Evolutionary conservation across 2,329 filamentous ascomycete genomes (phyloP).

Genomic region (Hirsutella minnesotensis): DNA sequence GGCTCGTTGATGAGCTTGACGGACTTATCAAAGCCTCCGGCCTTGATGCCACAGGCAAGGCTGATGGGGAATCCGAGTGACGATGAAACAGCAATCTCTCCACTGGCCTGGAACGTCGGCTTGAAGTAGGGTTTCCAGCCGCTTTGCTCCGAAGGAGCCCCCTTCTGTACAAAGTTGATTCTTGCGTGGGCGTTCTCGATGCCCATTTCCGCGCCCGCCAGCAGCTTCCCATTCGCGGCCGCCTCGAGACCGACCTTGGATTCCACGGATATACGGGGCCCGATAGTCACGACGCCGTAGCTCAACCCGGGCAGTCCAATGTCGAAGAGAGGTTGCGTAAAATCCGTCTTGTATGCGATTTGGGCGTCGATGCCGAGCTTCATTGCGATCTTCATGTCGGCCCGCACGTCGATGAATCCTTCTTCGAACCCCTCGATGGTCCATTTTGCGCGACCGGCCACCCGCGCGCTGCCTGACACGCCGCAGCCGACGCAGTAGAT

Average conservation of each 20-base stretch:
- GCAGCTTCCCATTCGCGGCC: constrained; percentile 12
- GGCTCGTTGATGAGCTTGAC: constrained; percentile 15
- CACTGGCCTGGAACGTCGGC: constrained; percentile 15
- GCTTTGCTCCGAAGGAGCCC: constrained; percentile 6
- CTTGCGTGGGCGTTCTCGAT: constrained; percentile 11
- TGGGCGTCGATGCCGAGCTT: constrained; percentile 19
- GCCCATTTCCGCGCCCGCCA: constrained; percentile 18
- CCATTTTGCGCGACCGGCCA: constrained; percentile 14
- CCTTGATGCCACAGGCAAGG: constrained; percentile 12
- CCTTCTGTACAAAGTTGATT: constrained; percentile 13
- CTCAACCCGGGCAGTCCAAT: constrained; percentile 13
- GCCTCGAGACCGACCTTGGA: constrained; percentile 11
- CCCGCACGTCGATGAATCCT: constrained; percentile 12
- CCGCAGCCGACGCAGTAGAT: constrained; percentile 19
- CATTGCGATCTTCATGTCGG: constrained; percentile 13
- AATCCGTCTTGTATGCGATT: constrained; percentile 9
- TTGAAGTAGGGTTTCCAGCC: constrained; percentile 17
- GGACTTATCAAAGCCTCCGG: constrained; percentile 10
- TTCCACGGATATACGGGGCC: constrained; percentile 13
- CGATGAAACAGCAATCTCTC: constrained; percentile 12
- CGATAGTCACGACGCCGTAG: constrained; percentile 15
- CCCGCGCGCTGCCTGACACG: constrained; percentile 13
- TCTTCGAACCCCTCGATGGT: constrained; percentile 12
- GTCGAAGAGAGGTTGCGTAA: constrained; percentile 10
- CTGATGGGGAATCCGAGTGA: constrained; percentile 15